Evolutionary conservation across 164 flowering plant species (phyloP), one percentile per base, ranked within the genome.

Genomic region (Vitis labrusca): DNA sequence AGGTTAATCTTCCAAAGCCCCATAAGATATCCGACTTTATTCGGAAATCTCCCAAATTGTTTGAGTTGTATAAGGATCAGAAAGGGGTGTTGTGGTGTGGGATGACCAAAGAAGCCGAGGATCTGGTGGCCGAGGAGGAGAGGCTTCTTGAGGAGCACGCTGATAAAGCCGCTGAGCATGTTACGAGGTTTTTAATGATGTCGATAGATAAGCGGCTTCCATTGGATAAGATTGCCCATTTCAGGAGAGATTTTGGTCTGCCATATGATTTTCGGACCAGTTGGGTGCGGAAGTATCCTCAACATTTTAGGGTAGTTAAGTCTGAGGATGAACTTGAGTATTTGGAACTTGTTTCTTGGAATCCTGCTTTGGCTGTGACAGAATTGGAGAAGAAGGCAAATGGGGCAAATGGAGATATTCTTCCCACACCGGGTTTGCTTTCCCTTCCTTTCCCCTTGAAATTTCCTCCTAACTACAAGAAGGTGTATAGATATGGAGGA

Each of bases 121-220:
- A 84, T 8, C 77, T 94, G 76, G 61, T 94, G 60, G 83, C 81
- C 29, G 97, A 94, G 66, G 92, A 91, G 74, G 85, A 75, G 62
- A 80, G 64, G 67, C 70, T 91, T 14, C 71, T 86, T 19, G 82
- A 80, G 54, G 83, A 71, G 48, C 66, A 87, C 66, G 65, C 78
- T 0, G 90, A 80, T 19, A 88, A 84, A 68, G 86, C 88, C 9
- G 97, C 86, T 0, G 97, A 94, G 79, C 71, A 83, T 75, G 91
- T 94, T 50, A 86, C 93, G 0, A 85, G 97, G 73, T 71, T 85
- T 68, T 75, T 94, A 52, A 94, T 94, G 97, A 92, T 92, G 98
- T 77, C 97, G 0, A 77, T 91, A 1, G 91, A 88, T 73, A 92
- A 83, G 64, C 74, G 88, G 55, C 80, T 94, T 17, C 76, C 74